Evolutionary conservation across 768 basidiomycete species (phyloP), one percentile per base, ranked within the genome.

Genomic region (Leccinum broughii): DNA sequence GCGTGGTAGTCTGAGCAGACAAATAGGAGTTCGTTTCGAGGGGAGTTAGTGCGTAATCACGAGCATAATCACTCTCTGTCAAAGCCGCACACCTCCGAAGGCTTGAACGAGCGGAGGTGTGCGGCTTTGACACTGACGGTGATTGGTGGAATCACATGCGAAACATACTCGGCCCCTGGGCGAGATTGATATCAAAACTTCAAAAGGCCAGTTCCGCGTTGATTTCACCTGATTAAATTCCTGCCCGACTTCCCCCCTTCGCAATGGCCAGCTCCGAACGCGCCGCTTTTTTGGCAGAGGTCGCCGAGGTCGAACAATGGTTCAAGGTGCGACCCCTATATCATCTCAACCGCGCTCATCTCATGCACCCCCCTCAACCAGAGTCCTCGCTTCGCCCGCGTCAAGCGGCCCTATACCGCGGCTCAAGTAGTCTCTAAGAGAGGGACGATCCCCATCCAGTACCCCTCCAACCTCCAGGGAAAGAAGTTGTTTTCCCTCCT

Each of bases 391-490:
- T 99, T 95, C 75, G 83, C 86, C 26, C 83, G 87, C 69, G 88
- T 90, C n/a, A 87, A 83, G 65, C 88, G 97, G 24, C 95, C 95
- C 4, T 99, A 98, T 78, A 89, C 90, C 51, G 94, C 96, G 11
- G 88, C 86, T 24, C 88, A 98, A 62, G 95, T 98, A 67, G 95
- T 98, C 62, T 82, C 91, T 20, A 98, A 98, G 78, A 85, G 96
- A 35, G 97, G 97, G 8, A 93, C 91, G 4, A 76, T 99, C 56
- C 80, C 83, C 10, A 88, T 95, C 64, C 78, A 85, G 50, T 98
- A 98, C 75, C 91, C 96, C 14, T 94, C 95, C 53, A 83, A 93
- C 70, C 68, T 86, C 2, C 84, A 85, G 71, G 95, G 83, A 64
- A 92, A 94, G 83, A 98, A 98, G 76, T 83, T 97, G 39, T 96